Base-by-base conservation (phyloP, 306 rosid species). In the Datisca glomerata region DNA sequence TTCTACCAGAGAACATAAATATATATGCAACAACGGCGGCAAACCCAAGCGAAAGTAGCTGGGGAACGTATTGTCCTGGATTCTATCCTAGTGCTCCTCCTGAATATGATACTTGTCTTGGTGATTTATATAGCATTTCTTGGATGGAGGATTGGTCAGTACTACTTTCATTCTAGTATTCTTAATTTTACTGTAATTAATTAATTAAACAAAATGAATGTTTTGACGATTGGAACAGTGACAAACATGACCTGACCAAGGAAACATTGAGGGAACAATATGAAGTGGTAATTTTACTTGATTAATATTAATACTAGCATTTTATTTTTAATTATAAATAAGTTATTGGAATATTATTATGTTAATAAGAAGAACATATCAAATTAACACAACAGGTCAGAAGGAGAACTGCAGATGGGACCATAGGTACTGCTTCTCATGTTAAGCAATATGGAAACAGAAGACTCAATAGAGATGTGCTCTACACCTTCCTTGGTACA, bases 131-230 rank as follows among this genome's bases (percentile, higher is more conserved):
- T 10, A 85, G 93, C 52, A 4, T 77, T 62, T 41, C 93, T 27
- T 85, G 95, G 95, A 17, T 85, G 78, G 87, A 85, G 56, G 84
- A 85, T 24, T 62, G 92, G 95, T 80, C 16, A 3, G 6, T 16
- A 2, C 34, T 37, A 7, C 5, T 18, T 9, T 23, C 33, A 7
- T 7, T 18, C 37, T 34, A 21, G 10, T 14, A 4, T 15, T 16
- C 8, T 22, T 11, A 10, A 2, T 24, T 18, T 12, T 28, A 15
- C 14, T 49, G 15, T 14, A 8, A 12, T 2, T 39, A 29, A 3
- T 25, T 29, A 4, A n/a, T n/a, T n/a, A n/a, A n/a, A n/a, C n/a
- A n/a, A n/a, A n/a, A n/a, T n/a, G n/a, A n/a, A n/a, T 17, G 6
- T 24, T 39, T 41, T 54, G 47, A 1, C n/a, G 6, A 4, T 60